phyloP scores from a whole-genome alignment of 2,329 filamentous ascomycete genomes.

The Chrysosporium keratinophilum region DNA sequence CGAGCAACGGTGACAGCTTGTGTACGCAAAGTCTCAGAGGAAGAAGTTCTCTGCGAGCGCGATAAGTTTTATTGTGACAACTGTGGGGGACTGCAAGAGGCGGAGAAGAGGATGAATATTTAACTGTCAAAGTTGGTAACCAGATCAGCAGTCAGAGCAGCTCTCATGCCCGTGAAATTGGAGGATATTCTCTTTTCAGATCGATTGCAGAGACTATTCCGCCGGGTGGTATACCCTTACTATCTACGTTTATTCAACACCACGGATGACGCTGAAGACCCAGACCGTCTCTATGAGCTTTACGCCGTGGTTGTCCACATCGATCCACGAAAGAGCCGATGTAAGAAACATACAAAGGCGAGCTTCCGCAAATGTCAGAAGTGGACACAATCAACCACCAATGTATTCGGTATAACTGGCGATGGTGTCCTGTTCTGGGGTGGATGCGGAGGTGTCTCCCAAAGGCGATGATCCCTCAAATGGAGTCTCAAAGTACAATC shows the following conservation, averaged over 20 bases:
- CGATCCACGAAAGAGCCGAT: too few species aligned
- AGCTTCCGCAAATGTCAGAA: too few species aligned
- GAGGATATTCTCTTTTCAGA: too few species aligned
- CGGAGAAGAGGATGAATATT: slow-evolving; percentile 98
- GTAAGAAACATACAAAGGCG: too few species aligned
- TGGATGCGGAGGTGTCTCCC: too few species aligned
- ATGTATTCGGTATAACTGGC: too few species aligned
- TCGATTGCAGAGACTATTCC: slow-evolving; percentile 88
- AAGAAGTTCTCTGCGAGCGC: slow-evolving; percentile 95
- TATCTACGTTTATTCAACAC: slow-evolving; percentile 96
- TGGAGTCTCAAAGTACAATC: too few species aligned
- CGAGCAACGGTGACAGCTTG: slow-evolving; percentile 89
- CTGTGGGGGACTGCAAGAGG: slow-evolving; percentile 91
- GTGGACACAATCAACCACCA: too few species aligned
- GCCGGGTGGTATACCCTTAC: slow-evolving; percentile 93
- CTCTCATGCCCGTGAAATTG: too few species aligned
- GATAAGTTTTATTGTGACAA: slow-evolving; percentile 99
- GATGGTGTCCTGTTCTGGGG: too few species aligned
- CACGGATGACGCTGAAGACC: slow-evolving; percentile 86
- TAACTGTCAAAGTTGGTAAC: slow-evolving; percentile 89
- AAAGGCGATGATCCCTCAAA: too few species aligned
- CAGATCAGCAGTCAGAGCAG: too few species aligned
- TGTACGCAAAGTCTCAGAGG: slow-evolving; percentile 87
- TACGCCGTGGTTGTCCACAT: slow-evolving; percentile 98
- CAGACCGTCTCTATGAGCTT: slow-evolving; percentile 86